Evolutionary conservation across 768 basidiomycete genomes (phyloP).

Genomic region (Trametes cingulata): DNA sequence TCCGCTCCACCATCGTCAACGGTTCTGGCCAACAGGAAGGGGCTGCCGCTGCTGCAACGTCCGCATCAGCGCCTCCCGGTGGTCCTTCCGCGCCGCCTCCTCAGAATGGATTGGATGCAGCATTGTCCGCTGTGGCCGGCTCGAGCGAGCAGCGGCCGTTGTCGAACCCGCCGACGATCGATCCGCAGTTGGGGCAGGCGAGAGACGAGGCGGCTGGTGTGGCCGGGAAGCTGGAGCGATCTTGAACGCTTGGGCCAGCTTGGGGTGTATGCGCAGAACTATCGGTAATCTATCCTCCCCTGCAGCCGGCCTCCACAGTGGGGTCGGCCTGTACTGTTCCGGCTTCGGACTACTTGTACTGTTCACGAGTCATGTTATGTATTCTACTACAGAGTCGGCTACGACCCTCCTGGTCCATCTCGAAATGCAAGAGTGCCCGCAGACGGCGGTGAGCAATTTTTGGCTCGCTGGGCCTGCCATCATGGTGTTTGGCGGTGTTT

Average conservation of each 20-base stretch:
- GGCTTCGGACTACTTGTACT: conserved; percentile 8
- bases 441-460: background rate
- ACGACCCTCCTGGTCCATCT: background rate
- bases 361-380: conserved; percentile 4
- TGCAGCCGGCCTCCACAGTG: background rate
- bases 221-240: conserved; percentile 32
- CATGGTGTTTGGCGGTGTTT: background rate
- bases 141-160: conserved; percentile 8
- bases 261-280: background rate
- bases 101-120: conserved; percentile 10
- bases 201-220: conserved; percentile 38
- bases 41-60: conserved; percentile 6
- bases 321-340: conserved; percentile 1
- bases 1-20: conserved; percentile 36
- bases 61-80: conserved; percentile 18
- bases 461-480: background rate
- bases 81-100: conserved; percentile 4
- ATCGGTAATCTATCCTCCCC: background rate
- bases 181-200: conserved; percentile 37
- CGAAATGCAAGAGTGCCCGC: background rate
- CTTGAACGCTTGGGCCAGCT: conserved; percentile 3
- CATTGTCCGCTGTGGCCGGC: conserved; percentile 5
- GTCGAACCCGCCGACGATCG: conserved; percentile 24
- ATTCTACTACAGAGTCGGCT: background rate
- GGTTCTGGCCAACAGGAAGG: conserved; percentile 20